These are phyloP conservation scores for Phalaenopsis aphrodite DNA, from an alignment of 106 monocot species.

Conservation along the genomic window DNA sequence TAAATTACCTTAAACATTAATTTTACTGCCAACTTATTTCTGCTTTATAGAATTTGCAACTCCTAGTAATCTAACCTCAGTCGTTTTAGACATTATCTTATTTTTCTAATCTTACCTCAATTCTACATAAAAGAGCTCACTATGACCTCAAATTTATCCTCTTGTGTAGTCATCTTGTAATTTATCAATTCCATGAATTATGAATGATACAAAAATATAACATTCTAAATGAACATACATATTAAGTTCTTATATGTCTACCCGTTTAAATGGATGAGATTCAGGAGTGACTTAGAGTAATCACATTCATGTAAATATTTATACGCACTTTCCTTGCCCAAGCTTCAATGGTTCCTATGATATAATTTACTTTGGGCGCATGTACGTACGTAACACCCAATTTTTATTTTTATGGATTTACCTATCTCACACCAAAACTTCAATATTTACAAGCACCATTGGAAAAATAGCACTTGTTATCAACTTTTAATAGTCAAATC, in stretches of 20 bases:
- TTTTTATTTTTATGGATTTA: no score
- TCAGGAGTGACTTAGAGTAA: not conserved
- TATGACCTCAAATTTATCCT: no score
- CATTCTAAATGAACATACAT: no score
- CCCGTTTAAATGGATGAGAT: not conserved
- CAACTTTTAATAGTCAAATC: no score
- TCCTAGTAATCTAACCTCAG: no score
- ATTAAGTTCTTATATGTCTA: no score
- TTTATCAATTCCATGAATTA: not conserved
- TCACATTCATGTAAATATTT: not conserved
- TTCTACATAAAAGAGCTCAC: no score
- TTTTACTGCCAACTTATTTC: no score
- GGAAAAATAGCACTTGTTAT: no score
- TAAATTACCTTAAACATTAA: not conserved
- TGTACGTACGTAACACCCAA: not conserved
- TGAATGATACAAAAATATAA: not conserved
- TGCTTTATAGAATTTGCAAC: no score
- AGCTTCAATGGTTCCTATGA: not conserved
- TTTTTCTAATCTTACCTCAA: not conserved
- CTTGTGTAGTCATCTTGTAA: not conserved
- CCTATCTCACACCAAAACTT: no score
- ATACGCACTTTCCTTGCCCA: not conserved
- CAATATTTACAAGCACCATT: no score
- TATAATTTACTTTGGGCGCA: not conserved
- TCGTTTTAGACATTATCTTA: not conserved